Evolutionary conservation across 2,329 filamentous ascomycete species (phyloP).

Genomic region (Botrytis squamosa): DNA sequence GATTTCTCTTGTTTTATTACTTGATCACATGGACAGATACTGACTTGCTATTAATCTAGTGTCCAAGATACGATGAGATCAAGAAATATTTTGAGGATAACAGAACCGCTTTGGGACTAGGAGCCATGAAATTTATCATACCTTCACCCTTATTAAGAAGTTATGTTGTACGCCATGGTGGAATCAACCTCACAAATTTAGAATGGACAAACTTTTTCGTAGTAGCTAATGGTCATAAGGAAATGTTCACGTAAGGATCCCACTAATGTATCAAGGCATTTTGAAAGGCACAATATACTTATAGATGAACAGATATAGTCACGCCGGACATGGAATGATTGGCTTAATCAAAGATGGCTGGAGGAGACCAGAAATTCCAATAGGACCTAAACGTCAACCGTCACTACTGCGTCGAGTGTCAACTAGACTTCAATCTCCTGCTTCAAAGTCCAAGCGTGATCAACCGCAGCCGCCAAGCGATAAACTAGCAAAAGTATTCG

Average conservation of each 20-base stretch:
- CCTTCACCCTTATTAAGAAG: not conserved
- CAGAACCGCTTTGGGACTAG: not conserved
- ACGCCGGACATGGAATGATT: not conserved
- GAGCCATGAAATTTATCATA: not conserved
- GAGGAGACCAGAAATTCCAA: not conserved
- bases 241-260: not conserved
- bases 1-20: not conserved
- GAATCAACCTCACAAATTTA: not conserved
- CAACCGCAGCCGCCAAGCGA: not conserved
- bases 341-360: not conserved
- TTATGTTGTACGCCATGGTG: not conserved
- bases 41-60: not conserved
- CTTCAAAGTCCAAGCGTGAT: not conserved
- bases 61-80: not conserved
- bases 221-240: not conserved
- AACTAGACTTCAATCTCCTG: not conserved
- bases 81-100: not conserved
- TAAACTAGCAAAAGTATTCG: not conserved
- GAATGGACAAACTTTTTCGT: not conserved
- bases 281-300: not conserved
- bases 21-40: not conserved
- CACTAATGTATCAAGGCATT: no score
- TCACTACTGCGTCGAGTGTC: not conserved
- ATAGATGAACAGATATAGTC: not conserved
- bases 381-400: not conserved